Base-by-base conservation (phyloP, 495 filamentous ascomycete genomes). In the Penicillium turbatum region DNA sequence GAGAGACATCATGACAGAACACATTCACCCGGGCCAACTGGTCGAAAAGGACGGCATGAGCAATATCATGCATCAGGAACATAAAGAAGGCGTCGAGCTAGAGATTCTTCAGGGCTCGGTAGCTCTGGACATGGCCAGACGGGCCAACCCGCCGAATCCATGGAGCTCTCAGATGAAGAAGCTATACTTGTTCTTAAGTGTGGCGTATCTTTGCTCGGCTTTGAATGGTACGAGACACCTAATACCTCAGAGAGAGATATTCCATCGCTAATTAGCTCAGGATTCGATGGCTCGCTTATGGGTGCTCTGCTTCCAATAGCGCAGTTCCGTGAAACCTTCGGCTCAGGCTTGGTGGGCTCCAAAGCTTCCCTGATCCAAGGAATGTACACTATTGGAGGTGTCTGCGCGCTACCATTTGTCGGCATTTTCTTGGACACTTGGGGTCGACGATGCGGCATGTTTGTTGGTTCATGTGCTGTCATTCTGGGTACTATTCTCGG, bases 401-500 rank as follows among this genome's bases (percentile, higher is more conserved):
- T 84, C 17, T 72, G 72, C 9, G 80, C 76, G 13, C 70, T 80
- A 1, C 79, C 79, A 43, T 77, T 79, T 53, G 71, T 76, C n/a
- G 81, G 79, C 6, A 72, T 72, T 16, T 63, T 72, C 45, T 62
- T 74, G 39, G 78, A 82, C 65, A 59, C 61, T 2, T 82, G 72
- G 64, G 82, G 84, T 51, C 80, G 85, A 6, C 77, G 79, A 48
- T 72, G 79, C 60, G 85, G 86, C 35, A 87, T 89, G 71, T 80
- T 79, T 51, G 66, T 80, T 21, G 85, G 84, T 13, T 78, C 75
- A 24, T 36, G 76, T 4, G 62, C 82, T 36, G 81, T 86, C 61
- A 74, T 85, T 24, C 35, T 84, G n/a, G 83, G 83, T 7, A 81
- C 81, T 5, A 72, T 71, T 56, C 64, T 82, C 13, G 77, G 82